A percentile compares a stretch with the other conserved stretches of the same genome.
phyloP scores from a whole-genome alignment of 225 moss, liverwort and hornwort genomes.

The Thuidium tamariscinum region DNA sequence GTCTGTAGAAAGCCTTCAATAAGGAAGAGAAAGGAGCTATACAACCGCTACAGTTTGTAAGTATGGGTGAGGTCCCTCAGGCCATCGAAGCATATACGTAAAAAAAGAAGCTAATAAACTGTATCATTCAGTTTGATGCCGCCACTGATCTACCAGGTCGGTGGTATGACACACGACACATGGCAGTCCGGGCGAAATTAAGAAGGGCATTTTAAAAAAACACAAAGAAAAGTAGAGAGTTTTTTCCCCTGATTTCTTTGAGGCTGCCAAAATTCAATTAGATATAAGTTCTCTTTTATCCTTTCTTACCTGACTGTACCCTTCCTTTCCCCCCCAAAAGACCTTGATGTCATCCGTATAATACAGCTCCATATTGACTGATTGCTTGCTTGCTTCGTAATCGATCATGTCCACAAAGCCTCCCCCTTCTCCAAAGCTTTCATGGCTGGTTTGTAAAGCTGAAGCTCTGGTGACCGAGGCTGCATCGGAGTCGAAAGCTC shows the following conservation, averaged over 20 bases:
- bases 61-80: constrained; percentile 1
- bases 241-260: constrained; percentile 14
- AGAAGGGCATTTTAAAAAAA: neutral
- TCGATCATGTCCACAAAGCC: constrained; percentile 29
- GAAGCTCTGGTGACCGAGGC: constrained; percentile 48
- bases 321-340: neutral
- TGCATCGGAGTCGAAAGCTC: constrained; percentile 45
- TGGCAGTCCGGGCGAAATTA: constrained; percentile 44
- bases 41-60: constrained; percentile 6
- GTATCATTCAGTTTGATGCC: constrained; percentile 2
- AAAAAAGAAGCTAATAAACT: neutral
- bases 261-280: neutral
- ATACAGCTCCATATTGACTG: neutral
- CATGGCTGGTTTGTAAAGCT: constrained; percentile 37
- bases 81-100: constrained; percentile 8
- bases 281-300: neutral
- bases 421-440: constrained; percentile 37
- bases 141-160: constrained; percentile 56
- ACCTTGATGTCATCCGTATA: neutral
- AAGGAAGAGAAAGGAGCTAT: neutral
- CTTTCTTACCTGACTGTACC: neutral
- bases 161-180: constrained; percentile 21
- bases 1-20: constrained; percentile 2
- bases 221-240: neutral
- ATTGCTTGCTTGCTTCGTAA: neutral